These are phyloP conservation scores for Ceratocystis destructans DNA, from an alignment of 2,329 filamentous ascomycete genomes.

Conservation along the genomic window DNA sequence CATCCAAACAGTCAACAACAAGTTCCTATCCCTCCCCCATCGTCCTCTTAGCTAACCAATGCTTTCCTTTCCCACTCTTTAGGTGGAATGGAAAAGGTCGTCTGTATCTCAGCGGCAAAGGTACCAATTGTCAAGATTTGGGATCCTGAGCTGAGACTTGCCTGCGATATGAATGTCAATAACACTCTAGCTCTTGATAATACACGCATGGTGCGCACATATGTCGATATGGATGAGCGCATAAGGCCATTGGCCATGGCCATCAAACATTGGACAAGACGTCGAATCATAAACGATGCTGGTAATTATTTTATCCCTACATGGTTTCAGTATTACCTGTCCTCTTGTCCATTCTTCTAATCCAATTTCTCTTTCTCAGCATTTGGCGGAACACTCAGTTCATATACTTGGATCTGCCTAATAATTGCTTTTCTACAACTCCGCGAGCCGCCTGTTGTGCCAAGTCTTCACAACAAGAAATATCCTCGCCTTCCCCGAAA, in stretches of 20 bases:
- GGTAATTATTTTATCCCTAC: conserved; percentile 43
- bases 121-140: conserved; percentile 98
- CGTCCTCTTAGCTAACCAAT: background rate
- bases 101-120: conserved; percentile 88
- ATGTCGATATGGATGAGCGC: conserved; percentile 82
- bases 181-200: conserved; percentile 92
- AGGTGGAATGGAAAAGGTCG: conserved; percentile 95
- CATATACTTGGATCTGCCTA: conserved; percentile 98
- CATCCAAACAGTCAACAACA: no score
- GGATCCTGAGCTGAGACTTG: conserved; percentile 80
- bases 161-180: conserved; percentile 98
- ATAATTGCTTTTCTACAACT: conserved; percentile 94
- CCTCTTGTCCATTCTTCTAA: background rate
- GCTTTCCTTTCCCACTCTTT: conserved; percentile 4
- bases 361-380: conserved; percentile 36
- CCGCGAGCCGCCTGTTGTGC: conserved; percentile 68
- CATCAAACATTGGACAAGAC: conserved; percentile 93
- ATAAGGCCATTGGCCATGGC: conserved; percentile 91
- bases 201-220: conserved; percentile 93
- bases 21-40: no score
- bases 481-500: conserved; percentile 43
- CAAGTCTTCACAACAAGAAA: conserved; percentile 64
- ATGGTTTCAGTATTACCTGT: background rate
- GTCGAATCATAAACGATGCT: conserved; percentile 86
- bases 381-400: conserved; percentile 86